Evolutionary conservation across 441 rosid genomes (phyloP).

Genomic region (Raphanus hybrid): DNA sequence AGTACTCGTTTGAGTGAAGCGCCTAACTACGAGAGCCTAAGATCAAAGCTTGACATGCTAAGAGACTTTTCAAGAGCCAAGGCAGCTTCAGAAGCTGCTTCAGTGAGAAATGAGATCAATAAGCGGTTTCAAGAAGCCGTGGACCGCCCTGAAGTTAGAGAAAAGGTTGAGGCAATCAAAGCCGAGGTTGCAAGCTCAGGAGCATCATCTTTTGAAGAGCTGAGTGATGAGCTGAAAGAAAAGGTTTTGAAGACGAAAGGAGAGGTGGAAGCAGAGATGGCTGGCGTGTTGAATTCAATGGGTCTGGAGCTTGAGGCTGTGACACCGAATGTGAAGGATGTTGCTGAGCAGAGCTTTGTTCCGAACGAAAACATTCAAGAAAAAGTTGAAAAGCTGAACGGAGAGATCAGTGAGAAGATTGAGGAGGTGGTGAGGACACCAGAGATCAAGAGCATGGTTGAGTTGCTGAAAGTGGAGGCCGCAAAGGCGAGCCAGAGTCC

Average conservation of each 20-base stretch:
- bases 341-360: slow-evolving; percentile 41
- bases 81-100: slow-evolving; percentile 50
- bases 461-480: slow-evolving; percentile 65
- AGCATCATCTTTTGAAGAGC: slow-evolving; percentile 58
- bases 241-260: slow-evolving; percentile 52
- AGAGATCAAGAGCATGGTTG: slow-evolving; percentile 65
- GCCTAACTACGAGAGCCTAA: slow-evolving; percentile 65
- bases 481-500: slow-evolving; percentile 65
- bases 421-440: slow-evolving; percentile 54
- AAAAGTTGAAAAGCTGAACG: slow-evolving; percentile 53
- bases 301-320: slow-evolving; percentile 61
- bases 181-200: slow-evolving; percentile 57
- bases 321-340: slow-evolving; percentile 43
- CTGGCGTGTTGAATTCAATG: slow-evolving; percentile 53
- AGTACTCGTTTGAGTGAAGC: slow-evolving; percentile 54
- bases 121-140: slow-evolving; percentile 65
- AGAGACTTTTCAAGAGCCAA: slow-evolving; percentile 69
- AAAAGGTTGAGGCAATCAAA: slow-evolving; percentile 66
- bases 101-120: slow-evolving; percentile 60
- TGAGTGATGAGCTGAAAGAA: slow-evolving; percentile 61
- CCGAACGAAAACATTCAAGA: slow-evolving; percentile 39
- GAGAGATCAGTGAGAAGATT: slow-evolving; percentile 59
- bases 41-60: slow-evolving; percentile 73
- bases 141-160: slow-evolving; percentile 60
- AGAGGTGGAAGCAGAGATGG: slow-evolving; percentile 66